A percentile compares a stretch with the other conserved stretches of the same genome.
Evolutionary conservation across 2,329 filamentous ascomycete genomes (phyloP).

Genomic region (Cadophora luteo-olivacea): DNA sequence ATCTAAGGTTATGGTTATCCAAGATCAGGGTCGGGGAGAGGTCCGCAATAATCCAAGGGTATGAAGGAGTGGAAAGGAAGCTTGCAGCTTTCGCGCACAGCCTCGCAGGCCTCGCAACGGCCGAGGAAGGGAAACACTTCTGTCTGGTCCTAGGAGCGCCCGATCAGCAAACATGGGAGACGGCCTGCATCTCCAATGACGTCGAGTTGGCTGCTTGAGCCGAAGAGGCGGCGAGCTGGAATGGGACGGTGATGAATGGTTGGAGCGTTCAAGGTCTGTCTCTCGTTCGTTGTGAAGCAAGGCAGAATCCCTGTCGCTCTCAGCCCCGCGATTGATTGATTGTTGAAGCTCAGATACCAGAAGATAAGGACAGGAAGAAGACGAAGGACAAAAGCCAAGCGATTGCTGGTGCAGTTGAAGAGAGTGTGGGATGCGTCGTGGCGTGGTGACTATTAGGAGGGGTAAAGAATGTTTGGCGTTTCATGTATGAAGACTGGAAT

Average conservation of each 20-base stretch:
- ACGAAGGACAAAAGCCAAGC: not conserved
- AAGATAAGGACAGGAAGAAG: slow-evolving; percentile 16
- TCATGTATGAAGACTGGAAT: slow-evolving; percentile 14
- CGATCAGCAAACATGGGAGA: slow-evolving; percentile 28
- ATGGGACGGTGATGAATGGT: not conserved
- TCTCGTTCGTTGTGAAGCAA: slow-evolving; percentile 23
- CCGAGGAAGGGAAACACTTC: not conserved
- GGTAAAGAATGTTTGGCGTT: slow-evolving; percentile 26
- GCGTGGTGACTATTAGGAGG: slow-evolving; percentile 13
- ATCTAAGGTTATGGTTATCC: slow-evolving; percentile 26
- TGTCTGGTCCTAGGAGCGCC: slow-evolving; percentile 23
- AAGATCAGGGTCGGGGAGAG: slow-evolving; percentile 24
- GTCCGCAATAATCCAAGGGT: slow-evolving; percentile 11
- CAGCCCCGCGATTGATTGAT: slow-evolving; percentile 20
- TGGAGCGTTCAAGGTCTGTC: slow-evolving; percentile 1
- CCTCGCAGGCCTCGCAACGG: slow-evolving; percentile 21
- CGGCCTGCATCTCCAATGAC: slow-evolving; percentile 38
- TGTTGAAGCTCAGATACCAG: slow-evolving; percentile 1
- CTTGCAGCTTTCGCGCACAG: slow-evolving; percentile 19
- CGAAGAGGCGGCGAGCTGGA: not conserved
- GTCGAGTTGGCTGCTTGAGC: slow-evolving; percentile 19
- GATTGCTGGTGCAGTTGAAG: not conserved
- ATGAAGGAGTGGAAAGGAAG: not conserved
- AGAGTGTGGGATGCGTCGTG: slow-evolving; percentile 7
- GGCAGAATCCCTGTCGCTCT: slow-evolving; percentile 29